Percentiles rank a stretch among this genome's conserved stretches.
These are phyloP conservation scores for Leptodermis oblonga DNA, from an alignment of 257 asterid species.

Conservation along the genomic window DNA sequence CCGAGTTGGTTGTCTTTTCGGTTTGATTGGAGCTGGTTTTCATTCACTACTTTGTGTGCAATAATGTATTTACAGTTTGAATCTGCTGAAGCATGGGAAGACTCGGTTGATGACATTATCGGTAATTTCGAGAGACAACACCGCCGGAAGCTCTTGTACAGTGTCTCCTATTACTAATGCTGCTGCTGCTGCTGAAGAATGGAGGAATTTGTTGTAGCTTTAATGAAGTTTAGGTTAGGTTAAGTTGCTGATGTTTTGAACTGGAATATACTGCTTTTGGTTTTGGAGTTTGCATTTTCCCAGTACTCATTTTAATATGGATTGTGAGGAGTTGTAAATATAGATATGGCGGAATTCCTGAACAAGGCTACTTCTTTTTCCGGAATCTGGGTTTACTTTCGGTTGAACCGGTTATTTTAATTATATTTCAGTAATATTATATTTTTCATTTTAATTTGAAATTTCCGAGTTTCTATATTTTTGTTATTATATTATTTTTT, in stretches of 20 bases:
- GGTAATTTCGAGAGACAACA: slow-evolving; percentile 70
- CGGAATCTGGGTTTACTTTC: no score
- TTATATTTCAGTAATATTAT: no score
- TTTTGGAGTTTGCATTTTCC: not conserved
- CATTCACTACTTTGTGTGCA: no score
- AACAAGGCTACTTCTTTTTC: no score
- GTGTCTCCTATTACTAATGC: slow-evolving; percentile 59
- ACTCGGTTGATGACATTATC: slow-evolving; percentile 58
- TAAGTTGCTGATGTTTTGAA: not conserved
- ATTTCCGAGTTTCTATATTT: no score
- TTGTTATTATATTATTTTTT: no score
- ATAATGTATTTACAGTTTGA: slow-evolving; percentile 51
- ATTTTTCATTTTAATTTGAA: no score
- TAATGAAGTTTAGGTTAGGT: not conserved
- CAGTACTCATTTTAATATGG: not conserved
- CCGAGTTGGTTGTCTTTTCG: no score
- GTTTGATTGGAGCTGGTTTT: not conserved
- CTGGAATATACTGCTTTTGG: not conserved
- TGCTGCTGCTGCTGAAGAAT: not conserved
- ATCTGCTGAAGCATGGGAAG: slow-evolving; percentile 73
- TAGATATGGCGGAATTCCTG: no score
- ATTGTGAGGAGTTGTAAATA: not conserved
- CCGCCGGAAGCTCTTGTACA: slow-evolving; percentile 71
- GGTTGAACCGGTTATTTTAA: no score
- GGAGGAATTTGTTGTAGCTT: not conserved